Conservation (phyloP, 2,329 filamentous ascomycete genomes). For the Nothomitra cinnamomea region DNA sequence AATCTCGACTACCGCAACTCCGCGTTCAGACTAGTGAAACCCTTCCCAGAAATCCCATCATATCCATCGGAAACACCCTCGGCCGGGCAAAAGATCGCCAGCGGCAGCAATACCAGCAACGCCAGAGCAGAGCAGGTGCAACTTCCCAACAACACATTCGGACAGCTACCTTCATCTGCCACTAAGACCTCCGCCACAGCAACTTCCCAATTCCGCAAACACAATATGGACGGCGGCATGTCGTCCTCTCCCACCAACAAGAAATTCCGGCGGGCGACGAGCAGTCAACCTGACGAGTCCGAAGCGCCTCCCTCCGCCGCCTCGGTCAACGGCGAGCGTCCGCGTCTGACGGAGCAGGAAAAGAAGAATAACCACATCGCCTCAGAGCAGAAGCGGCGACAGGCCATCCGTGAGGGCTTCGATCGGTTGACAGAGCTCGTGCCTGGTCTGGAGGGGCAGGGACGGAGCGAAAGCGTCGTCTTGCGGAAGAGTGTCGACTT, state of each 20-base stretch:
- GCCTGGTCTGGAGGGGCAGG: conserved; percentile 66
- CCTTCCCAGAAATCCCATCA: background rate
- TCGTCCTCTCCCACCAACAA: background rate
- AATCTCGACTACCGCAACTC: background rate
- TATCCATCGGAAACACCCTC: background rate
- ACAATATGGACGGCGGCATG: background rate
- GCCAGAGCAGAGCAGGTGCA: background rate
- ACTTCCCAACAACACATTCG: background rate
- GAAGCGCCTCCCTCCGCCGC: background rate
- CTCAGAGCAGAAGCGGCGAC: conserved; percentile 45
- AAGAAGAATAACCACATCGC: conserved; percentile 61
- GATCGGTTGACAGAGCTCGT: conserved; percentile 66
- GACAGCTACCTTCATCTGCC: background rate
- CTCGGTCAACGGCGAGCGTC: conserved; percentile 28
- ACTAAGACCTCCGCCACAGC: background rate
- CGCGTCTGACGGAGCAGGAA: conserved; percentile 49
- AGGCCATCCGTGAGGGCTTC: conserved; percentile 68
- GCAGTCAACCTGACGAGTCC: background rate
- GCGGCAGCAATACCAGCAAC: background rate
- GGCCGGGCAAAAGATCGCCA: background rate
- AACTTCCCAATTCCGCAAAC: background rate
- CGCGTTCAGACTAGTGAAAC: background rate
- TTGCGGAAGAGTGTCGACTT: conserved; percentile 52
- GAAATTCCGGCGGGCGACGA: background rate
- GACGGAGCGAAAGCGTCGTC: conserved; percentile 72